Percentiles rank a stretch among this genome's conserved stretches.
Conservation (phyloP, 345 rosid genomes). For the Pistacia integerrima region DNA sequence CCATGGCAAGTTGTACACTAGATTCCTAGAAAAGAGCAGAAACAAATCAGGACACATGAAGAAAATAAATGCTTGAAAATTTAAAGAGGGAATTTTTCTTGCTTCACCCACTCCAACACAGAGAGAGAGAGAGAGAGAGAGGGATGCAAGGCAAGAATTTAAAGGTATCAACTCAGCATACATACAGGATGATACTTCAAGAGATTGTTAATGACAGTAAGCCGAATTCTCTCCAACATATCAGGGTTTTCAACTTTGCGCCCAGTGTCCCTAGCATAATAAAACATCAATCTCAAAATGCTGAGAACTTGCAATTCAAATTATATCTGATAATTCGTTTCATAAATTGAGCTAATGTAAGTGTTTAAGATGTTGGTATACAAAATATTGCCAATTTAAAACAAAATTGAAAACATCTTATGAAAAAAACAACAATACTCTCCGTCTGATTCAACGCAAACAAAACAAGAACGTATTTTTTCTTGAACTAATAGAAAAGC, state of each 20-base stretch:
- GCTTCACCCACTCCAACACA: background rate
- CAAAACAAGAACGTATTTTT: background rate
- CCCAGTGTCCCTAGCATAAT: constrained; percentile 65
- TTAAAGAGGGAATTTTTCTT: background rate
- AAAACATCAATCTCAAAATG: constrained; percentile 25
- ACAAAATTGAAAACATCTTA: background rate
- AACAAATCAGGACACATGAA: background rate
- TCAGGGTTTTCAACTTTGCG: constrained; percentile 99
- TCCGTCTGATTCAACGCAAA: background rate
- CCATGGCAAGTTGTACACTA: constrained; percentile 89
- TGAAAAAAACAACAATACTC: background rate
- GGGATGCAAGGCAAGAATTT: background rate
- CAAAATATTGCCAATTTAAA: background rate
- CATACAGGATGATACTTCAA: constrained; percentile 95
- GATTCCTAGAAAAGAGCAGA: constrained; percentile 63
- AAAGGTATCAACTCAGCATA: constrained; percentile 24
- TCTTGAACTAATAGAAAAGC: background rate
- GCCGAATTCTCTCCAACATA: constrained; percentile 82
- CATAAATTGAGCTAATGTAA: background rate
- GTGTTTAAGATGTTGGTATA: background rate
- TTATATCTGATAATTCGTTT: background rate
- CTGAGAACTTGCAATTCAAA: constrained; percentile 23
- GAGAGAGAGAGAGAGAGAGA: background rate
- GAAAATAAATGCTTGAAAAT: background rate
- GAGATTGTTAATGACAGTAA: constrained; percentile 90